phyloP scores from a whole-genome alignment of 495 filamentous ascomycete genomes.

The Xylaria cubensis region DNA sequence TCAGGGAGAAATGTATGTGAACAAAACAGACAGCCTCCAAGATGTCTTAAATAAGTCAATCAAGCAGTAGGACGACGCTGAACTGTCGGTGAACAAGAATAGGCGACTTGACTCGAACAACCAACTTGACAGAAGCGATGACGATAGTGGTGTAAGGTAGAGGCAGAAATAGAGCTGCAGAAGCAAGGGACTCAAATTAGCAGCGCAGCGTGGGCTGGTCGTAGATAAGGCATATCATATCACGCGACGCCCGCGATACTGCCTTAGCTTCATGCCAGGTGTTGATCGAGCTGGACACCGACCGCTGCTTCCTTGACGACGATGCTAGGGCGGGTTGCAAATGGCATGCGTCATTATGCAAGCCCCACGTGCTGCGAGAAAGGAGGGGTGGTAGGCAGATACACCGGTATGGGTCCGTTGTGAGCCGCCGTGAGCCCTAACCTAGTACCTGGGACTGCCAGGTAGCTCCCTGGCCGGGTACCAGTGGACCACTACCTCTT shows the following conservation, averaged over 20 bases:
- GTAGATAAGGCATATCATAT: conserved; percentile 18
- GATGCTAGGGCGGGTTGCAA: conserved; percentile 13
- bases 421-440: conserved; percentile 9
- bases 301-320: conserved; percentile 15
- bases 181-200: neutral
- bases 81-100: conserved; percentile 17
- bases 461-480: neutral
- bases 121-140: neutral
- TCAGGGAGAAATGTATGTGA: neutral
- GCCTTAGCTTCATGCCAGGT: neutral
- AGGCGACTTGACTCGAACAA: neutral
- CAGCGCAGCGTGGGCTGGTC: neutral
- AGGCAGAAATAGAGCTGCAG: conserved; percentile 5
- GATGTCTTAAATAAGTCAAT: neutral
- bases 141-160: neutral
- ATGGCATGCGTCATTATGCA: conserved; percentile 29
- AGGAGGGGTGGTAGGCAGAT: neutral
- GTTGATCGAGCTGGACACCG: neutral
- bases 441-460: conserved; percentile 9
- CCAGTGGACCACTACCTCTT: neutral
- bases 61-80: neutral
- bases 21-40: neutral
- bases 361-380: conserved; percentile 24
- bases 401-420: neutral
- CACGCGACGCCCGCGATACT: neutral